Evolutionary conservation across 2,329 filamentous ascomycete genomes (phyloP).

Genomic region (Claviceps purpurea): DNA sequence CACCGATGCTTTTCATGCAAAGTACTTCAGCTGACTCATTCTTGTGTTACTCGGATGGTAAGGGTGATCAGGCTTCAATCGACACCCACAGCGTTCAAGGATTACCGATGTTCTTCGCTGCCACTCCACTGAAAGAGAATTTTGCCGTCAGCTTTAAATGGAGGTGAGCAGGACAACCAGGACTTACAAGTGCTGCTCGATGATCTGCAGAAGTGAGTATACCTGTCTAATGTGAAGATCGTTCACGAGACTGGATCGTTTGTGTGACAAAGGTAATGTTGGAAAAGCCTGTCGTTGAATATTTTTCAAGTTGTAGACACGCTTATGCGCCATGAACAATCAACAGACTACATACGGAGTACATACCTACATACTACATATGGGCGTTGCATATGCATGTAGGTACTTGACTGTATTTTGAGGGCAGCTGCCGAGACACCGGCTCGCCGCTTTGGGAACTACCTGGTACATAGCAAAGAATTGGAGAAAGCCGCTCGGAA

Average conservation of each 20-base stretch:
- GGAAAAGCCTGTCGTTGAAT: not conserved
- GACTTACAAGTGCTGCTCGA: not conserved
- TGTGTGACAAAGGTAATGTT: not conserved
- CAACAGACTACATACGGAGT: too few species aligned
- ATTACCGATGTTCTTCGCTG: not conserved
- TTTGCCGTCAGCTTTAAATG: not conserved
- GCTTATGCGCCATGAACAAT: not conserved
- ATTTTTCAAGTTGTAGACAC: not conserved
- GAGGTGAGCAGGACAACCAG: not conserved
- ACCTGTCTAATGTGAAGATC: not conserved
- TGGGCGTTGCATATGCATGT: too few species aligned
- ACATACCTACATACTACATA: too few species aligned
- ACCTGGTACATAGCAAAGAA: slow-evolving; percentile 1
- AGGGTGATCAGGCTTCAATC: not conserved
- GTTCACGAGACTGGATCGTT: not conserved
- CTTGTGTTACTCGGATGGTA: not conserved
- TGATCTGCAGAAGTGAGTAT: not conserved
- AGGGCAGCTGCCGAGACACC: slow-evolving; percentile 6
- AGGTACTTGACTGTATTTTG: too few species aligned
- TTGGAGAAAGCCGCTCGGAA: slow-evolving; percentile 4
- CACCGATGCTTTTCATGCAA: not conserved
- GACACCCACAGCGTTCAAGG: not conserved
- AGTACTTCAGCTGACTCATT: not conserved
- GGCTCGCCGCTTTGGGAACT: slow-evolving; percentile 3
- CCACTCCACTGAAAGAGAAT: not conserved